These are phyloP conservation scores for Amniculicola lignicola DNA, from an alignment of 495 filamentous ascomycete genomes.

Conservation along the genomic window DNA sequence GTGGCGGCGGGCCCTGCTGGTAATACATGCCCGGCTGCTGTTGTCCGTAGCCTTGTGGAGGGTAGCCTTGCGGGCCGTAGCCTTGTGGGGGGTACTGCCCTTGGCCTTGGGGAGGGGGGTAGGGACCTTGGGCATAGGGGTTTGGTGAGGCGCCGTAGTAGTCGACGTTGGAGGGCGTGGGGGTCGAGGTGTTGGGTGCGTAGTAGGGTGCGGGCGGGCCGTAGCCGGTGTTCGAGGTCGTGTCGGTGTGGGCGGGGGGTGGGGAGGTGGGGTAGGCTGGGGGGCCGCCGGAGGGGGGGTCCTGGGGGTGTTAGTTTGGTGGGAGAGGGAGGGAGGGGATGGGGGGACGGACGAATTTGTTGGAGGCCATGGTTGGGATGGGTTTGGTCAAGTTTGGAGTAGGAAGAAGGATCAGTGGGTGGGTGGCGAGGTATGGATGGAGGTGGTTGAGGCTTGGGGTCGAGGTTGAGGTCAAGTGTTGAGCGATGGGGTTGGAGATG, in stretches of 20 bases:
- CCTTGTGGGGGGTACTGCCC: slow-evolving; percentile 22
- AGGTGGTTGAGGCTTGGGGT: neutral
- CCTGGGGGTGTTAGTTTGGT: slow-evolving; percentile 2
- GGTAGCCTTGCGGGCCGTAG: slow-evolving; percentile 33
- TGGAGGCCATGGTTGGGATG: slow-evolving; percentile 1
- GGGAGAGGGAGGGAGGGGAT: neutral
- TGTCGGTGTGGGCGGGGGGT: slow-evolving; percentile 24
- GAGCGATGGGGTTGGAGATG: too few relatives aligned
- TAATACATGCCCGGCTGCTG: slow-evolving; percentile 42
- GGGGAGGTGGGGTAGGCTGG: slow-evolving; percentile 19
- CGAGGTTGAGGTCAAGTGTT: neutral
- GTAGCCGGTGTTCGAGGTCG: slow-evolving; percentile 5
- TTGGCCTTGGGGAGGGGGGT: neutral
- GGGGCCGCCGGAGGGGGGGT: slow-evolving; percentile 20
- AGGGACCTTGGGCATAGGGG: slow-evolving; percentile 11
- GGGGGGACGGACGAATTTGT: slow-evolving; percentile 23
- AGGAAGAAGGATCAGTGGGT: neutral
- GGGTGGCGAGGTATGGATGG: neutral
- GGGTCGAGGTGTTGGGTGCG: neutral
- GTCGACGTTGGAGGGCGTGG: slow-evolving; percentile 12
- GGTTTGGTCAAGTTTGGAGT: neutral
- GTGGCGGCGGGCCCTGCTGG: slow-evolving; percentile 31
- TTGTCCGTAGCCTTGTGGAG: slow-evolving; percentile 29
- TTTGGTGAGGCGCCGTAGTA: slow-evolving; percentile 22
- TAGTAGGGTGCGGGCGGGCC: slow-evolving; percentile 23